Percentiles rank a stretch among this genome's conserved stretches.
Conservation (phyloP, 768 basidiomycete species). For the Amanita phalloides region DNA sequence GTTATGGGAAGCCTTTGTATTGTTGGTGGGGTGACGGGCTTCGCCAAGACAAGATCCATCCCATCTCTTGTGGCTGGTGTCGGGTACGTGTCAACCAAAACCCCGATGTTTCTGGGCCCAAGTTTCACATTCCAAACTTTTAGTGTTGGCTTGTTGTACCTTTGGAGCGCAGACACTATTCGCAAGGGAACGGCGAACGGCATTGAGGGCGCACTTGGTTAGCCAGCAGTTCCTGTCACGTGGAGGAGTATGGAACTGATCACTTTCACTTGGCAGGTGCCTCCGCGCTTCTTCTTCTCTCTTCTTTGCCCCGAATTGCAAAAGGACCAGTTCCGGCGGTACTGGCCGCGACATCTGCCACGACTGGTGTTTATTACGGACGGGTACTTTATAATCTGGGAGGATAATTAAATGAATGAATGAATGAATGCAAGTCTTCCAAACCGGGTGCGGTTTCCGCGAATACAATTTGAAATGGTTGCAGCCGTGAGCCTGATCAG, state of each 20-base stretch:
- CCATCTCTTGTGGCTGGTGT: conserved; percentile 80
- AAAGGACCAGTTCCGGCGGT: conserved; percentile 68
- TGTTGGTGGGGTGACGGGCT: conserved; percentile 68
- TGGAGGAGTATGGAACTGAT: not conserved
- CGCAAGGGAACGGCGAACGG: conserved; percentile 64
- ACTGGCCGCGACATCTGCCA: conserved; percentile 50
- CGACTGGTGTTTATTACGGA: conserved; percentile 60
- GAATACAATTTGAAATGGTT: no score
- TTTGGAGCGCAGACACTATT: conserved; percentile 71
- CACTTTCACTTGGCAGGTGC: conserved; percentile 38
- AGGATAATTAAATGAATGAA: conserved; percentile 7
- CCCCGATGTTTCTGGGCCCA: not conserved
- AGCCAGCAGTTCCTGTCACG: conserved; percentile 10
- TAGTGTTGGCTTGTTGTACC: conserved; percentile 70
- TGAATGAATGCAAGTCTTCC: not conserved
- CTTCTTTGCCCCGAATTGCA: conserved; percentile 58
- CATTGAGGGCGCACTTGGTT: conserved; percentile 72
- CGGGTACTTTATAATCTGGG: conserved; percentile 37
- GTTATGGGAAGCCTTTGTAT: conserved; percentile 69
- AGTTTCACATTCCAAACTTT: not conserved
- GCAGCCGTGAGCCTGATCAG: no score
- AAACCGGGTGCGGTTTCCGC: no score
- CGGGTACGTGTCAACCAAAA: conserved; percentile 32
- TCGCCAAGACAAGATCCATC: conserved; percentile 59
- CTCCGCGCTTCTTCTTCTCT: conserved; percentile 62